A percentile compares a stretch with the other conserved stretches of the same genome.
Evolutionary conservation across 2,329 filamentous ascomycete genomes (phyloP).

Genomic region (Penicillium brevicompactum): DNA sequence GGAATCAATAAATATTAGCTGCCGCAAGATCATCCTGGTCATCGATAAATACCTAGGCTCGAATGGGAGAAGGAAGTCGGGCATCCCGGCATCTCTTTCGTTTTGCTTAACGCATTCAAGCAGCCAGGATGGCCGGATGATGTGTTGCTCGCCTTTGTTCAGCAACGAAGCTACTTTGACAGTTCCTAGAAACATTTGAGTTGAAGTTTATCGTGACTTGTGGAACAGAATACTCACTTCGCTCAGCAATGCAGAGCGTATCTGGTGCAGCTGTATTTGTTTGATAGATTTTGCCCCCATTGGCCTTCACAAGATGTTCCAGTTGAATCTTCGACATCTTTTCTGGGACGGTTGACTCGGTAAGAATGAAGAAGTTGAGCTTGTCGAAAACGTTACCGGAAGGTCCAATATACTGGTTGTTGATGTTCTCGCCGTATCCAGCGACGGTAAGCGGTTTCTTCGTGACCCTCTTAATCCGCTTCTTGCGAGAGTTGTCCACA

Average conservation of each 20-base stretch:
- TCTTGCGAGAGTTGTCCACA: conserved; percentile 67
- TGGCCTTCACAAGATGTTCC: conserved; percentile 76
- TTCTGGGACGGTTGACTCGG: conserved; percentile 67
- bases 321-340: conserved; percentile 79
- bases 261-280: conserved; percentile 62
- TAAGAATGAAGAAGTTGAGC: conserved; percentile 78
- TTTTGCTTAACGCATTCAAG: conserved; percentile 72
- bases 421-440: conserved; percentile 61
- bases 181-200: conserved; percentile 42
- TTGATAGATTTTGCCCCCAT: conserved; percentile 80
- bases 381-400: conserved; percentile 71
- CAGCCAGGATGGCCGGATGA: conserved; percentile 81
- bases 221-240: conserved; percentile 50
- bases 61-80: conserved; percentile 64
- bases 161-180: conserved; percentile 83
- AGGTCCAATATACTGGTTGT: conserved; percentile 58
- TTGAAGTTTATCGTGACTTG: not conserved
- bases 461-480: conserved; percentile 58
- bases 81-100: conserved; percentile 55
- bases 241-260: conserved; percentile 78
- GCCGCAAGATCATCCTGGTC: conserved; percentile 18
- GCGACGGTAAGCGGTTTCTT: conserved; percentile 74
- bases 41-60: conserved; percentile 53
- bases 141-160: conserved; percentile 69
- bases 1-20: conserved; percentile 20